These are phyloP conservation scores for Breviolum minutum DNA, from an alignment of 73 alveolate species.

Conservation along the genomic window DNA sequence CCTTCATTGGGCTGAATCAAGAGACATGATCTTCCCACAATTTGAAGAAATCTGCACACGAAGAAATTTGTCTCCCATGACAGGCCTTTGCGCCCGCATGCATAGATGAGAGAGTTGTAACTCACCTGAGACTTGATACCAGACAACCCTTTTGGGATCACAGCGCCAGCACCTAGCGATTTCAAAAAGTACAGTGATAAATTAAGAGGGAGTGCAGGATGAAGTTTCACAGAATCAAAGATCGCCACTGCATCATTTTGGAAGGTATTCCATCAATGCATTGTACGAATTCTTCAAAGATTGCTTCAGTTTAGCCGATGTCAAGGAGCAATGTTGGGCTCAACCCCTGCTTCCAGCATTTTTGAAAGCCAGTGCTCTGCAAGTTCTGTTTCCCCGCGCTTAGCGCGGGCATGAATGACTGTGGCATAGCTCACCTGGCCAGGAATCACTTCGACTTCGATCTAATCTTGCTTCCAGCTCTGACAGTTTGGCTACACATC, in stretches of 20 bases:
- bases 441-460: neutral
- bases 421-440: conserved; percentile 88
- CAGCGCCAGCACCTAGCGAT: too few species aligned
- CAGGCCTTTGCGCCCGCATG: conserved; percentile 85
- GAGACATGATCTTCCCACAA: neutral
- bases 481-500: too few species aligned
- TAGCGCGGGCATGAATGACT: conserved; percentile 91
- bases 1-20: too few species aligned
- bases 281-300: neutral
- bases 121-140: conserved; percentile 27
- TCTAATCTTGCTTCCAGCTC: too few species aligned
- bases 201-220: too few species aligned
- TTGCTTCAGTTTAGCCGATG: neutral
- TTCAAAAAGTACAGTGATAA: too few species aligned
- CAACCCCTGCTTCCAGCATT: conserved; percentile 83
- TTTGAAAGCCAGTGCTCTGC: conserved; percentile 88
- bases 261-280: too few species aligned
- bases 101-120: conserved; percentile 92
- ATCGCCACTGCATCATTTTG: too few species aligned
- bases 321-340: conserved; percentile 89
- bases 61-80: too few species aligned
- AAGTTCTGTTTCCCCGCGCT: conserved; percentile 91
- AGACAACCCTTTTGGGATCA: too few species aligned
- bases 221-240: too few species aligned
- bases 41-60: neutral